Evolutionary conservation across 2,329 filamentous ascomycete species (phyloP).

Genomic region (Fusarium redolens): DNA sequence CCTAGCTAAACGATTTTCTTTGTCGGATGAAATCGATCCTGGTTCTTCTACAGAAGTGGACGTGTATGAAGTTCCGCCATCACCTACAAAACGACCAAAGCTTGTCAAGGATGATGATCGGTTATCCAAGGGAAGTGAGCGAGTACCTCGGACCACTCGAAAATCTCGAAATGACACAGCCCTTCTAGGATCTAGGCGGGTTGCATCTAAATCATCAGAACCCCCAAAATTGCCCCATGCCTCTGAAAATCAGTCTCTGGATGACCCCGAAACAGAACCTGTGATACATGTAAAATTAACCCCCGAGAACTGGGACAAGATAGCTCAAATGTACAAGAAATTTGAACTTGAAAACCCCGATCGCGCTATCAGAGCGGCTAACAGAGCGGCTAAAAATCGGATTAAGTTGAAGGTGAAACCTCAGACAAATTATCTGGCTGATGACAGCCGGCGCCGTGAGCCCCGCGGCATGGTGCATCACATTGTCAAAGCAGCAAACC

Average conservation of each 20-base stretch:
- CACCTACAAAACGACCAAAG: slow-evolving; percentile 4
- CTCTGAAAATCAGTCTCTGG: not conserved
- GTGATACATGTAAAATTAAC: not conserved
- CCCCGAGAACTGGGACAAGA: not conserved
- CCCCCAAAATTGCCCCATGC: not conserved
- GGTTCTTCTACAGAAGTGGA: not conserved
- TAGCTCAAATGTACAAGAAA: not conserved
- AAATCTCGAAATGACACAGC: not conserved
- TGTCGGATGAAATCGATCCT: not conserved
- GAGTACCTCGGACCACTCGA: not conserved
- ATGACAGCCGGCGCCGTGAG: not conserved
- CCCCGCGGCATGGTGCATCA: slow-evolving; percentile 1
- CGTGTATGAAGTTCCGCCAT: not conserved
- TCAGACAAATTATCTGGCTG: not conserved
- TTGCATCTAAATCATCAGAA: not conserved
- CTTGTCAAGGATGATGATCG: not conserved
- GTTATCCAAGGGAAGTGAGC: not conserved
- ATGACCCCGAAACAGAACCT: not conserved
- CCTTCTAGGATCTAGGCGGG: not conserved
- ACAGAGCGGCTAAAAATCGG: not conserved
- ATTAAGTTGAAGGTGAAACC: not conserved
- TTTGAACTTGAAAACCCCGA: not conserved
- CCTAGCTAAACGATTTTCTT: not conserved
- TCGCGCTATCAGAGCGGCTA: not conserved
- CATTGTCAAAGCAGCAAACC: not conserved